phyloP scores from a whole-genome alignment of 192 early-diverging fungal species.

The Allomyces javanicus region DNA sequence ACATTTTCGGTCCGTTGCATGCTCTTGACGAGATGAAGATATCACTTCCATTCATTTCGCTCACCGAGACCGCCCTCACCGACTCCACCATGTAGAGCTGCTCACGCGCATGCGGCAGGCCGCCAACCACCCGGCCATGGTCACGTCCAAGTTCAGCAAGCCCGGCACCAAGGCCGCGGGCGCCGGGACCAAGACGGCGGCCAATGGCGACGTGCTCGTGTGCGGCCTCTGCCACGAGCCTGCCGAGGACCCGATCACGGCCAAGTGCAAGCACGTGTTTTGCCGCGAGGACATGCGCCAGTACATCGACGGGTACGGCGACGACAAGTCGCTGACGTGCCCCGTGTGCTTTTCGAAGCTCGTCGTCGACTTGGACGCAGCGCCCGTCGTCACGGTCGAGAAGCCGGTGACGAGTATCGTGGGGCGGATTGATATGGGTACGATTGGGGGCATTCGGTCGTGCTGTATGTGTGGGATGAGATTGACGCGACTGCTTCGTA shows the following conservation, averaged over 20 bases:
- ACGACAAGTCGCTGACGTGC: slow-evolving; percentile 25
- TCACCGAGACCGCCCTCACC: too few species aligned
- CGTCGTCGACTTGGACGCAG: slow-evolving; percentile 39
- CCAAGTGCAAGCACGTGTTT: slow-evolving; percentile 75
- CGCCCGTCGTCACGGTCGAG: background rate
- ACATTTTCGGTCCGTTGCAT: slow-evolving; percentile 56
- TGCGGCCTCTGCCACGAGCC: slow-evolving; percentile 75
- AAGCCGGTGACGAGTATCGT: slow-evolving; percentile 31
- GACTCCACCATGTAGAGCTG: slow-evolving; percentile 22
- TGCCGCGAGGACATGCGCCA: slow-evolving; percentile 61
- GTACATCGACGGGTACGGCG: slow-evolving; percentile 11
- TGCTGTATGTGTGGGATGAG: too few species aligned
- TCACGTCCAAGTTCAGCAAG: slow-evolving; percentile 34
- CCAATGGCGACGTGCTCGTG: slow-evolving; percentile 42
- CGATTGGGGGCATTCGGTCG: too few species aligned
- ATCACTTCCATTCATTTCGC: too few species aligned
- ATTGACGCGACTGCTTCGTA: too few species aligned
- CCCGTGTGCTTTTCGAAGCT: slow-evolving; percentile 59
- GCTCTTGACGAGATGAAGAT: too few species aligned
- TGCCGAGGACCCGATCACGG: slow-evolving; percentile 63
- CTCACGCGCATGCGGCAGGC: slow-evolving; percentile 74
- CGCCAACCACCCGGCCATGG: slow-evolving; percentile 70
- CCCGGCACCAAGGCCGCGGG: slow-evolving; percentile 11
- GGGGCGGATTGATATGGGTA: slow-evolving; percentile 66
- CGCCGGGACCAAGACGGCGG: too few species aligned